Base-by-base conservation (phyloP, 106 monocot species). In the Dioscorea alata region DNA sequence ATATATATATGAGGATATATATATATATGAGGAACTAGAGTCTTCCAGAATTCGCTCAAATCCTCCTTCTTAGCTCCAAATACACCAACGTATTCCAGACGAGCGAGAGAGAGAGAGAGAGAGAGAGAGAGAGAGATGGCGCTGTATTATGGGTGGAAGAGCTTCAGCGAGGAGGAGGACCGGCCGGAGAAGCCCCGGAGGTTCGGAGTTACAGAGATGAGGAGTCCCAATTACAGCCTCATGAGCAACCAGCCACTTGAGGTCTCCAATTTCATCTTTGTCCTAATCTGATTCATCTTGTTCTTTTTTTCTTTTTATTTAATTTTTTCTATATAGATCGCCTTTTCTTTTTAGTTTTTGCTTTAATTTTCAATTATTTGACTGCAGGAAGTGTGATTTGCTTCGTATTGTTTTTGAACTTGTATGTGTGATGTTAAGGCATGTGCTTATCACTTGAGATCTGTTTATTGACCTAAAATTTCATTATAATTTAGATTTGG, bases 141-240 rank as follows among this genome's bases (percentile, higher is more conserved):
- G 17, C 33, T 32, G 62, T 78, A 68, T 49, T 69, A 68, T 24
- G 19, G 48, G 1, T 83, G 85, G 85, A 86, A 81, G 81, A 76
- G 79, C 80, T 88, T 83, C 72, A 70, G 53, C 71, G 89, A 84
- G 62, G 83, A 93, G 50, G 88, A 86, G 61, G 89, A 89, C 59
- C 80, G 93, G 51, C 86, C 86, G 69, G 93, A 93, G 78, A 93
- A 93, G 83, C 93, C 93, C 10, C 75, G 93, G 64, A 67, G 74
- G 63, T 89, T 71, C 65, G 93, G 93, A 12, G 69, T 93, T 57
- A 93, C 93, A 23, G 93, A 93, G 84, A 83, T 93, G 74, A 72
- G 93, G 6, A 75, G 86, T 52, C 88, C 92, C 42, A 58, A 66
- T 34, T 83, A 88, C 83, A 71, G 77, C 79, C 72, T 88, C 69